Percentiles rank a stretch among this genome's conserved stretches.
phyloP scores from a whole-genome alignment of 2,329 filamentous ascomycete species.

The Colletotrichum scovillei region DNA sequence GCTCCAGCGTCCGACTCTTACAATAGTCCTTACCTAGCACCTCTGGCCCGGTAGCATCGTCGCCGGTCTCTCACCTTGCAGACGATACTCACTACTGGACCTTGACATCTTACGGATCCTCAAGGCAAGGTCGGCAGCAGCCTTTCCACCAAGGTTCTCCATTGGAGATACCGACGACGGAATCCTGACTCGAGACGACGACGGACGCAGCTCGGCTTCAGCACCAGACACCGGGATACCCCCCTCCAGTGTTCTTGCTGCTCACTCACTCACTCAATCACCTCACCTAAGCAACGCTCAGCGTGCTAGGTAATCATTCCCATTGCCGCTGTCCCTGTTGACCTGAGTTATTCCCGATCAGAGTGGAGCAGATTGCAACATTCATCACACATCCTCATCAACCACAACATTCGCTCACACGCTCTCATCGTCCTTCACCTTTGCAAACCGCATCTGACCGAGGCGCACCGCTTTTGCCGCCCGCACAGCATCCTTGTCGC shows the following conservation, averaged over 20 bases:
- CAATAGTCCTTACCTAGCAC: not conserved
- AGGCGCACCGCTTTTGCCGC: conserved; percentile 27
- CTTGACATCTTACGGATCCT: not conserved
- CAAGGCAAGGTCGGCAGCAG: not conserved
- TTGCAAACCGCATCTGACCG: conserved; percentile 29
- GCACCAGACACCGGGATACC: not conserved
- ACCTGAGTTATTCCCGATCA: not conserved
- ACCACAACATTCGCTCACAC: not conserved
- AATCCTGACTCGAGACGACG: conserved; percentile 22
- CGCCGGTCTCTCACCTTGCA: not conserved
- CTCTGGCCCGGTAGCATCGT: not conserved
- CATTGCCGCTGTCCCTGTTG: not conserved
- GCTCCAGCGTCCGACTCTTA: not conserved
- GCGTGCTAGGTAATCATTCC: too few species aligned
- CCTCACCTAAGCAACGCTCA: not conserved
- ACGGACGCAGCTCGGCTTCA: conserved; percentile 20
- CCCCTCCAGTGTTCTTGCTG: not conserved
- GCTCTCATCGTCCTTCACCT: not conserved
- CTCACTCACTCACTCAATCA: not conserved
- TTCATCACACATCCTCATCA: not conserved
- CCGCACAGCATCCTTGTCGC: conserved; percentile 13
- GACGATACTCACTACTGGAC: not conserved
- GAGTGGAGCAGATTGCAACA: not conserved
- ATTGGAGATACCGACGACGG: not conserved
- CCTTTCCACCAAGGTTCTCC: not conserved